These are phyloP conservation scores for Apostasia ramifera DNA, from an alignment of 106 monocot genomes.

Conservation along the genomic window DNA sequence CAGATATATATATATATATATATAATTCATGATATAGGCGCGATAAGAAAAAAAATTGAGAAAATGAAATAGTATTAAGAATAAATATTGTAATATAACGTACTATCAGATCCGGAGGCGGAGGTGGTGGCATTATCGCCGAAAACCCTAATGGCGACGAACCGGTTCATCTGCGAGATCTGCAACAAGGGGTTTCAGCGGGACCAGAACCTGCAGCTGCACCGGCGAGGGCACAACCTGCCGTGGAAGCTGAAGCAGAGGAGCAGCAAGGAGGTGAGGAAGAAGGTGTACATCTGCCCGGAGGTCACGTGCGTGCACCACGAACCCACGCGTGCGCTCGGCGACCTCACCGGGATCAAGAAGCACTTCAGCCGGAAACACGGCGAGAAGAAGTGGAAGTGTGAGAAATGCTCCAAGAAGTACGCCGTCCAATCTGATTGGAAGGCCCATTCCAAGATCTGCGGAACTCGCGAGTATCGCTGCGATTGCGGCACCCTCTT, in stretches of 20 bases:
- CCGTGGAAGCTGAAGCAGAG: slow-evolving; percentile 14
- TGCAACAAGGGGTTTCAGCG: slow-evolving; percentile 4
- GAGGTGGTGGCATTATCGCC: slow-evolving; percentile 7
- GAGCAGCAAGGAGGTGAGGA: slow-evolving; percentile 31
- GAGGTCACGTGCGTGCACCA: slow-evolving; percentile 54
- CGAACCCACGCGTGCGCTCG: slow-evolving; percentile 47
- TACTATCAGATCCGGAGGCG: neutral
- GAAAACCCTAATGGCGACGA: slow-evolving; percentile 5
- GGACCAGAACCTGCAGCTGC: slow-evolving; percentile 8
- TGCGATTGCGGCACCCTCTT: slow-evolving; percentile 69
- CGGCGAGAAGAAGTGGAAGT: slow-evolving; percentile 77
- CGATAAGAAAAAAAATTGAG: no score
- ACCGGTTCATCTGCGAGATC: slow-evolving; percentile 6
- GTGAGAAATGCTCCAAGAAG: slow-evolving; percentile 70
- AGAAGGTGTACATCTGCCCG: slow-evolving; percentile 69
- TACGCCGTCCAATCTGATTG: slow-evolving; percentile 70
- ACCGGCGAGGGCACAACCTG: slow-evolving; percentile 9
- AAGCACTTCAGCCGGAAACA: slow-evolving; percentile 72
- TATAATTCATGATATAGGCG: no score
- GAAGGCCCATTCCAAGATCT: slow-evolving; percentile 60
- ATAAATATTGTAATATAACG: no score
- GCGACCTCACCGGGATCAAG: slow-evolving; percentile 65
- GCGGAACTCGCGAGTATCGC: slow-evolving; percentile 55
- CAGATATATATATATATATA: no score
- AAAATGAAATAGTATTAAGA: no score